These are phyloP conservation scores for Paxillus rubicundulus DNA, from an alignment of 768 basidiomycete genomes.

Conservation along the genomic window DNA sequence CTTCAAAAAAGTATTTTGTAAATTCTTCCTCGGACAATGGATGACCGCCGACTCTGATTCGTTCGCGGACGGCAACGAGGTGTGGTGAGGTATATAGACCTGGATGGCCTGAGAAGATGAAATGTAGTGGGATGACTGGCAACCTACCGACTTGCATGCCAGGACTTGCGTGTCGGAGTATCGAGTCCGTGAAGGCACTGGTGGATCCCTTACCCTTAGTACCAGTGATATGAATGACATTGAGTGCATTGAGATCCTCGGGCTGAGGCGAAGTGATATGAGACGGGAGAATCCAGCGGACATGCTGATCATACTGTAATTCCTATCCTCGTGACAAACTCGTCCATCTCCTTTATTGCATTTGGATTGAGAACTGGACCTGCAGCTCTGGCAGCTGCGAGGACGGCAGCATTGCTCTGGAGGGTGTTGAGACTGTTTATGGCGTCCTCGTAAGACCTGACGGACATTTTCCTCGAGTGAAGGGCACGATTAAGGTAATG, in stretches of 20 bases:
- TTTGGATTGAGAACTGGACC: conserved; percentile 56
- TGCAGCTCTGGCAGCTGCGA: conserved; percentile 78
- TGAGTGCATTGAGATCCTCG: conserved; percentile 78
- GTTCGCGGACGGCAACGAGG: conserved; percentile 90
- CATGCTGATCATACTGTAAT: conserved; percentile 59
- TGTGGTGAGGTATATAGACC: conserved; percentile 98
- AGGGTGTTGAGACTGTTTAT: conserved; percentile 71
- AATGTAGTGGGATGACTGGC: not conserved
- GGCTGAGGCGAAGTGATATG: conserved; percentile 46
- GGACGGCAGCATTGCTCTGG: conserved; percentile 90
- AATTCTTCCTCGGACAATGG: conserved; percentile 89
- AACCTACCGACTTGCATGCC: conserved; percentile 77
- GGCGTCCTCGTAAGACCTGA: conserved; percentile 64
- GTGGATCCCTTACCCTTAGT: conserved; percentile 99
- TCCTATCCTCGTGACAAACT: conserved; percentile 84
- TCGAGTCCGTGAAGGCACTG: conserved; percentile 86
- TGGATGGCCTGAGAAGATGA: conserved; percentile 27
- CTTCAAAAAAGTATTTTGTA: conserved; percentile 90
- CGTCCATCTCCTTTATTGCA: conserved; percentile 86
- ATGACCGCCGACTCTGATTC: conserved; percentile 88
- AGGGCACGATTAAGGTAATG: conserved; percentile 3
- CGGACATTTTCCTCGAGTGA: conserved; percentile 47
- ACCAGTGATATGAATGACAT: conserved; percentile 95
- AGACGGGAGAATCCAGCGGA: conserved; percentile 5
- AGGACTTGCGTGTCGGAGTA: conserved; percentile 73